A percentile compares a stretch with the other conserved stretches of the same genome.
phyloP scores from a whole-genome alignment of 2,329 filamentous ascomycete genomes.

The Trichoderma koningiopsis region DNA sequence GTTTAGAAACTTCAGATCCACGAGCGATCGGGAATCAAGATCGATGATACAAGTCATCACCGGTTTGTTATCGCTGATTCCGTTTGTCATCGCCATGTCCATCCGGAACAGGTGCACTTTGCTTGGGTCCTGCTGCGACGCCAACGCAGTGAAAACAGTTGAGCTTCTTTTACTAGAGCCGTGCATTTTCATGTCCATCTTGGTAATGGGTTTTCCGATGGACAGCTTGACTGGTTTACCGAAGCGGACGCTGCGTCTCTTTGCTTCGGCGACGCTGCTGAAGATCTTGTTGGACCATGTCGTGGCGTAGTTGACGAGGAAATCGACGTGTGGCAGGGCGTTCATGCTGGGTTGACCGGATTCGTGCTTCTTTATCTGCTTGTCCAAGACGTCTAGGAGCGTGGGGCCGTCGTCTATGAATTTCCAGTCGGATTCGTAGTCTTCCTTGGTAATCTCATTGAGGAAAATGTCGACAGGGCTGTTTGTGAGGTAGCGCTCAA shows the following conservation, averaged over 20 bases:
- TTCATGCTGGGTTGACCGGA: slow-evolving; percentile 50
- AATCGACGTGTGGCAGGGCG: slow-evolving; percentile 62
- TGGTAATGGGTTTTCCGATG: slow-evolving; percentile 49
- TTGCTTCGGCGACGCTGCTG: slow-evolving; percentile 67
- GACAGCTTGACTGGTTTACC: slow-evolving; percentile 55
- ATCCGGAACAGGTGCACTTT: slow-evolving; percentile 61
- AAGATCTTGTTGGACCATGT: slow-evolving; percentile 64
- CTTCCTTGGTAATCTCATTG: slow-evolving; percentile 51
- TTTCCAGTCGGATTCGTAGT: slow-evolving; percentile 51
- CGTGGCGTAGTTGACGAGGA: slow-evolving; percentile 62
- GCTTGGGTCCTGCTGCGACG: slow-evolving; percentile 40
- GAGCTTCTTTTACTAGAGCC: slow-evolving; percentile 35
- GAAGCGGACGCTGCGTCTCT: slow-evolving; percentile 69
- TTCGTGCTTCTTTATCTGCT: slow-evolving; percentile 52
- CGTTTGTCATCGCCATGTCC: slow-evolving; percentile 56
- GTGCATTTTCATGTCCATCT: slow-evolving; percentile 61
- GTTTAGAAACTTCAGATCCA: slow-evolving; percentile 70
- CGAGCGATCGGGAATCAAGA: slow-evolving; percentile 48
- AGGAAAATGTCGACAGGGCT: slow-evolving; percentile 66
- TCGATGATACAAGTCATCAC: slow-evolving; percentile 46
- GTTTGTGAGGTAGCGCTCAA: slow-evolving; percentile 67
- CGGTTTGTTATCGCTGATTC: slow-evolving; percentile 54
- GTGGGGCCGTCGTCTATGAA: slow-evolving; percentile 48
- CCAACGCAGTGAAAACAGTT: slow-evolving; percentile 46
- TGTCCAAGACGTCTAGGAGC: slow-evolving; percentile 52